Percentiles rank a stretch among this genome's conserved stretches.
These are phyloP conservation scores for Beauveria varroae DNA, from an alignment of 2,329 filamentous ascomycete species.

Conservation along the genomic window DNA sequence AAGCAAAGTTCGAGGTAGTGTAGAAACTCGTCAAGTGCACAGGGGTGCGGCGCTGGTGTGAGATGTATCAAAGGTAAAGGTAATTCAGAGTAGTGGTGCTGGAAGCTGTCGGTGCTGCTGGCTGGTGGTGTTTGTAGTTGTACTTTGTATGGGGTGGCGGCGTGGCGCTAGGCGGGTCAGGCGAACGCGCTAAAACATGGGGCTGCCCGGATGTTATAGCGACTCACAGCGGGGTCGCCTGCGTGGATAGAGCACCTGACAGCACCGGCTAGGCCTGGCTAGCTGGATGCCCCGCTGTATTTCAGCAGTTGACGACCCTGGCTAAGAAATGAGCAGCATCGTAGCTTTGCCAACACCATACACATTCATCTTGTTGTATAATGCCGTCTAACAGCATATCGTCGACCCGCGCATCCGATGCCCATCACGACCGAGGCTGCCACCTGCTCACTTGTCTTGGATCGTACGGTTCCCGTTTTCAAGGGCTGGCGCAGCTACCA, in stretches of 20 bases:
- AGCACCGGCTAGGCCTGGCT: neutral
- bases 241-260: neutral
- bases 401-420: too few species aligned
- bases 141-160: neutral
- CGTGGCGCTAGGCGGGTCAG: slow-evolving; percentile 3
- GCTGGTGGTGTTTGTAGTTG: neutral
- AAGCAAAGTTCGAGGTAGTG: neutral
- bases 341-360: too few species aligned
- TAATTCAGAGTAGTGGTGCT: neutral
- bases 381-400: too few species aligned
- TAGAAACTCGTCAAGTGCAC: neutral
- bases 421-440: neutral
- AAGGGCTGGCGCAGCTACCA: neutral
- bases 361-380: too few species aligned
- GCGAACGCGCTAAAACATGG: neutral
- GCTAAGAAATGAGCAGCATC: too few species aligned
- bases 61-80: neutral
- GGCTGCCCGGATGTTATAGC: neutral
- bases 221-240: neutral
- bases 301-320: neutral
- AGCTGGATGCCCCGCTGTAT: neutral
- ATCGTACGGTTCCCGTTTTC: neutral
- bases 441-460: neutral
- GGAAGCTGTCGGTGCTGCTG: neutral
- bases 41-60: neutral